Evolutionary conservation across 1,284 basidiomycete species (phyloP).

Genomic region (Leccinum fuscescens): DNA sequence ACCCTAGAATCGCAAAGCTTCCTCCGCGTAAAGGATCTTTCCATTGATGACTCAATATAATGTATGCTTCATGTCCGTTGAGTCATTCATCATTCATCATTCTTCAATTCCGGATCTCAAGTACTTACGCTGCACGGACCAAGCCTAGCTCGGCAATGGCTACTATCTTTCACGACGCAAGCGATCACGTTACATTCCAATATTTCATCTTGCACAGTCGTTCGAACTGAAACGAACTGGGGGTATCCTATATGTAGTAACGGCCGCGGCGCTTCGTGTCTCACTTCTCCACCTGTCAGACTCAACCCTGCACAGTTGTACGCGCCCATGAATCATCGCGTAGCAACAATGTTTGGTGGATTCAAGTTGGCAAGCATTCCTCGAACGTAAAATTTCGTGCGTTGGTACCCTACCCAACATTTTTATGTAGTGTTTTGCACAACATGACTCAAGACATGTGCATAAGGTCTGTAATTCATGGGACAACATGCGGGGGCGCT

Average conservation of each 20-base stretch:
- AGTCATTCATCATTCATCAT: neutral
- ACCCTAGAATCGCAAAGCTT: neutral
- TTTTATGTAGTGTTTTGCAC: neutral
- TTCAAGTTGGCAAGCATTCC: neutral
- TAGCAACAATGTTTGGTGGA: slow-evolving; percentile 10
- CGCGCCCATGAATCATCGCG: slow-evolving; percentile 2
- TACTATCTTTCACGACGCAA: neutral
- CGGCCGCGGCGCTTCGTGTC: neutral
- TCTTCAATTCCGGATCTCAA: neutral
- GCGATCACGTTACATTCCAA: neutral
- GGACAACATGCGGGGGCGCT: slow-evolving; percentile 45
- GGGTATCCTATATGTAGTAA: neutral
- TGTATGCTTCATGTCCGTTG: neutral
- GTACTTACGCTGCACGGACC: neutral
- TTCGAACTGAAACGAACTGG: neutral
- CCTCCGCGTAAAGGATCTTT: neutral
- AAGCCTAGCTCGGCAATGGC: neutral
- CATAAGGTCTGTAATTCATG: neutral
- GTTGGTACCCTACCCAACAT: neutral
- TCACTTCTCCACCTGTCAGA: neutral
- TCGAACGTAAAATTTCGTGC: slow-evolving; percentile 23
- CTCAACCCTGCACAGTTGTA: neutral
- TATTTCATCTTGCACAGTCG: neutral
- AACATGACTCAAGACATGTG: neutral
- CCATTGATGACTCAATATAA: slow-evolving; percentile 1